Evolutionary conservation across 768 basidiomycete genomes (phyloP).

Genomic region (Exidia glandulosa): DNA sequence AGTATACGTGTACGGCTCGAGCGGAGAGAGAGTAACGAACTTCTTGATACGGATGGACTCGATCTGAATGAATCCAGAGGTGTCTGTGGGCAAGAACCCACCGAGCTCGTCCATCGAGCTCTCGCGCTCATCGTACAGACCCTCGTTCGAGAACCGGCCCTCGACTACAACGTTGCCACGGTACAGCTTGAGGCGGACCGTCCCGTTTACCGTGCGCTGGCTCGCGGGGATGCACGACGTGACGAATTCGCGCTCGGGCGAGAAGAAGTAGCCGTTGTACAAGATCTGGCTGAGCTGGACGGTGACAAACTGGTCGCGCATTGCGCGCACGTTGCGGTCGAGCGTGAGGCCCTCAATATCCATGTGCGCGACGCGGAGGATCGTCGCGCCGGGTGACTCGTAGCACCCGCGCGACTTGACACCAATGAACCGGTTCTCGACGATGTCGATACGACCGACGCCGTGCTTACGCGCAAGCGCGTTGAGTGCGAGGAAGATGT

Average conservation of each 20-base stretch:
- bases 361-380: constrained; percentile 89
- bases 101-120: constrained; percentile 99
- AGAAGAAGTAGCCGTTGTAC: constrained; percentile 99
- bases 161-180: constrained; percentile 94
- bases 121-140: constrained; percentile 89
- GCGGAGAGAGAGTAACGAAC: constrained; percentile 31
- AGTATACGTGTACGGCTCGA: not conserved
- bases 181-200: constrained; percentile 83
- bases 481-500: constrained; percentile 88
- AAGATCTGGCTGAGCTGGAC: constrained; percentile 81
- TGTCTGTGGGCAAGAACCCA: constrained; percentile 93
- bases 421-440: constrained; percentile 98
- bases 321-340: constrained; percentile 89
- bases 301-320: constrained; percentile 93
- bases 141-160: constrained; percentile 84
- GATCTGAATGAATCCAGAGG: constrained; percentile 93
- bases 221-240: constrained; percentile 83
- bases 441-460: constrained; percentile 94
- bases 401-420: constrained; percentile 99
- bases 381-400: constrained; percentile 93
- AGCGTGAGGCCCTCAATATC: constrained; percentile 97
- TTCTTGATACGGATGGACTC: constrained; percentile 98
- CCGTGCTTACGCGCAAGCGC: constrained; percentile 89
- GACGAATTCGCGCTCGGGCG: constrained; percentile 96
- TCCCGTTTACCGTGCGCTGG: constrained; percentile 92